A percentile compares a stretch with the other conserved stretches of the same genome.
Evolutionary conservation across 805 yeast genomes (phyloP).

Genomic region (Sugiyamaella chiloensis): DNA sequence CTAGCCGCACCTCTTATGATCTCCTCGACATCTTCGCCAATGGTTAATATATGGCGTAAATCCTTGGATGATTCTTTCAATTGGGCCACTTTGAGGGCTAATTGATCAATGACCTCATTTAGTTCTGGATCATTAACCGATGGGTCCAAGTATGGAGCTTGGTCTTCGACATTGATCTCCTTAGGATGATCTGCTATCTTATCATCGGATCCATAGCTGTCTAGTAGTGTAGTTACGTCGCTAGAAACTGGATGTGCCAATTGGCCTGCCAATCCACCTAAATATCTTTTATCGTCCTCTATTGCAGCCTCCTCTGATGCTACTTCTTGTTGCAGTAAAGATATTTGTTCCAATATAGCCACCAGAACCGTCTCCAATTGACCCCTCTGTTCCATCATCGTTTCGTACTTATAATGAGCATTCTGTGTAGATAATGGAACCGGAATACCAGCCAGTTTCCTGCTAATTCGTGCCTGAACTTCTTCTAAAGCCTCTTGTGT

Average conservation of each 20-base stretch:
- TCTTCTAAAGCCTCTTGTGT: conserved; percentile 9
- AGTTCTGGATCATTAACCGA: too few relatives aligned
- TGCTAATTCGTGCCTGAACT: conserved; percentile 1
- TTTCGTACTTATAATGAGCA: conserved; percentile 16
- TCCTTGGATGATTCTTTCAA: not conserved
- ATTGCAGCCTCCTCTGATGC: conserved; percentile 6
- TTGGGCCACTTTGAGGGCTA: too few relatives aligned
- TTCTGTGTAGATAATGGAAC: conserved; percentile 21
- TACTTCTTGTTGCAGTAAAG: conserved; percentile 11
- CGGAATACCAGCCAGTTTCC: conserved; percentile 8
- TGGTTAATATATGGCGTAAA: not conserved
- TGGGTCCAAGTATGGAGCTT: too few relatives aligned
- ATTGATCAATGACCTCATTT: not conserved
- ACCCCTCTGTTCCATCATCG: conserved; percentile 13
- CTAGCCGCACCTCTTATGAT: conserved; percentile 2
- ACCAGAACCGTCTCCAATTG: conserved; percentile 17
- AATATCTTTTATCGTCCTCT: conserved; percentile 2
- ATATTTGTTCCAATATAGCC: conserved; percentile 20
- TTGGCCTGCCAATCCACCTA: not conserved
- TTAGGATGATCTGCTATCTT: not conserved
- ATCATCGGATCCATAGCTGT: not conserved
- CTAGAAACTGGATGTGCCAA: not conserved
- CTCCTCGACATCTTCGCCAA: not conserved
- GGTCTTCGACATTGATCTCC: not conserved
- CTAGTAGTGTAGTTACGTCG: not conserved